Evolutionary conservation across 2,329 filamentous ascomycete genomes (phyloP).

Genomic region (Arthrobotrys musiformis): DNA sequence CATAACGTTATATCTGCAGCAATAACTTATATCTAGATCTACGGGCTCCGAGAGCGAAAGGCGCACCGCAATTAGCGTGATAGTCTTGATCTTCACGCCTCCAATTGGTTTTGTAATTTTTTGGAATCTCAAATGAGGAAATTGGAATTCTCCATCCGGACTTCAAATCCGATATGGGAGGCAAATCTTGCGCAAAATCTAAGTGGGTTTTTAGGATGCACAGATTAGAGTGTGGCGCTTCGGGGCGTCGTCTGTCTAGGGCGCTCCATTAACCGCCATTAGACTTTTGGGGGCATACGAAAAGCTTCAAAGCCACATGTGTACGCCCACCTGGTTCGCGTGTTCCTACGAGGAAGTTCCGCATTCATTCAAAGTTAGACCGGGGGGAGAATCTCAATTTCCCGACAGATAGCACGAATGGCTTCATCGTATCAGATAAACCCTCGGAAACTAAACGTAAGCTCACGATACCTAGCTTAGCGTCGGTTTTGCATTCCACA

Average conservation of each 20-base stretch:
- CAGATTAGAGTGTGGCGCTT: slow-evolving; percentile 48
- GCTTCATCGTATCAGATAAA: not conserved
- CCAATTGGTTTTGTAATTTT: not conserved
- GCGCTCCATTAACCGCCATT: slow-evolving; percentile 36
- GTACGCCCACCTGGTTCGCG: not conserved
- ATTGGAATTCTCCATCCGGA: not conserved
- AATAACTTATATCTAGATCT: not conserved
- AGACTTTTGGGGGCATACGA: not conserved
- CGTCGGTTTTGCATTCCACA: not conserved
- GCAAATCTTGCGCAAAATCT: slow-evolving; percentile 48
- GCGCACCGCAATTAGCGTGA: not conserved
- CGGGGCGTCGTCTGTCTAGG: slow-evolving; percentile 29
- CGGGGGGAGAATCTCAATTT: not conserved
- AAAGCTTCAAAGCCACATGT: slow-evolving; percentile 12
- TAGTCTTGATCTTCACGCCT: not conserved
- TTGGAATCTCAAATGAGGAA: not conserved
- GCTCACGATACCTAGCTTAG: not conserved
- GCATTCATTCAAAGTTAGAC: slow-evolving; percentile 9
- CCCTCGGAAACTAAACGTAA: not conserved
- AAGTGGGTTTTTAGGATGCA: not conserved
- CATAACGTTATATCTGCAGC: not conserved
- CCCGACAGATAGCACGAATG: not conserved
- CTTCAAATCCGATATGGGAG: slow-evolving; percentile 29
- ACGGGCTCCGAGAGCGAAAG: too few relatives aligned
- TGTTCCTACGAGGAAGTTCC: not conserved